phyloP scores from a whole-genome alignment of 805 yeast genomes.

The Pichia pseudocactophila region DNA sequence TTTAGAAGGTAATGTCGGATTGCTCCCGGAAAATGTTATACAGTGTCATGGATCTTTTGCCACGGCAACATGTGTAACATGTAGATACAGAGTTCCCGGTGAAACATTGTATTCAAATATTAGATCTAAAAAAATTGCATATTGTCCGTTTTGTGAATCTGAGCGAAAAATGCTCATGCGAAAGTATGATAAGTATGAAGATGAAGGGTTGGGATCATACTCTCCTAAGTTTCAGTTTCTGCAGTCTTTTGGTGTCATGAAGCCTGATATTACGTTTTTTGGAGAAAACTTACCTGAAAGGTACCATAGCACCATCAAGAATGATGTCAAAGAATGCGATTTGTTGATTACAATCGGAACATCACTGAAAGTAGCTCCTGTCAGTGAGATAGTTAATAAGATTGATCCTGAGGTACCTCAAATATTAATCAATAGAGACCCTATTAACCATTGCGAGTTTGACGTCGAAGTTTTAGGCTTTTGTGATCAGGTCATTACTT shows the following conservation, averaged over 20 bases:
- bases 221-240: conserved; percentile 25
- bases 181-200: conserved; percentile 25
- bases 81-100: conserved; percentile 61
- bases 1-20: conserved; percentile 73
- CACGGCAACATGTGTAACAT: conserved; percentile 73
- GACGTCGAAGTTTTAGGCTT: conserved; percentile 70
- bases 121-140: conserved; percentile 50
- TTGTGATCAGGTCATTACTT: conserved; percentile 75
- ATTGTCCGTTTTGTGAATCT: conserved; percentile 58
- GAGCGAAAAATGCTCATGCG: conserved; percentile 29
- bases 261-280: conserved; percentile 89
- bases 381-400: conserved; percentile 74
- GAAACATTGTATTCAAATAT: conserved; percentile 52
- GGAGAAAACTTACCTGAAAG: conserved; percentile 73
- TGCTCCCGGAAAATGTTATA: conserved; percentile 53
- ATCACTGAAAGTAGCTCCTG: conserved; percentile 87
- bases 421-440: conserved; percentile 68
- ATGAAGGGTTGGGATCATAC: conserved; percentile 19
- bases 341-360: conserved; percentile 81
- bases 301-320: conserved; percentile 50
- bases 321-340: conserved; percentile 65
- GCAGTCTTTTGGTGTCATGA: conserved; percentile 69
- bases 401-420: conserved; percentile 73
- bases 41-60: conserved; percentile 95
- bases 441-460: conserved; percentile 66